Evolutionary conservation across 495 filamentous ascomycete genomes (phyloP).

Genomic region (Penicillium herquei): DNA sequence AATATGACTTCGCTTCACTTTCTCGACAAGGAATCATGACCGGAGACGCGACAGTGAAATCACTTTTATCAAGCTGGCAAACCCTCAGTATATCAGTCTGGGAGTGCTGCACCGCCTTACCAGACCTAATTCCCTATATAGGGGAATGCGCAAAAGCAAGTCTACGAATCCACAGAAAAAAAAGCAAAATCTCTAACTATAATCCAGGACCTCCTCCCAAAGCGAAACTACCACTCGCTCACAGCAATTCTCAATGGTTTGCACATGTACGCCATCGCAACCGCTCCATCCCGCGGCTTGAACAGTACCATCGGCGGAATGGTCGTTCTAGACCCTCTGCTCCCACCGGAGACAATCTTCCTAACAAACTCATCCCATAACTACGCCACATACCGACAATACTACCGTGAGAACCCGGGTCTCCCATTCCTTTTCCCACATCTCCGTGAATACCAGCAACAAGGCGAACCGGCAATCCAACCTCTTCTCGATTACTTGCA

Average conservation of each 20-base stretch:
- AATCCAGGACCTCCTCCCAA: slow-evolving; percentile 26
- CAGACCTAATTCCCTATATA: slow-evolving; percentile 30
- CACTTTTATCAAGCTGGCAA: slow-evolving; percentile 29
- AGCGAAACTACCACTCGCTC: slow-evolving; percentile 35
- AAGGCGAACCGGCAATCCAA: slow-evolving; percentile 30
- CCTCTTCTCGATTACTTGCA: slow-evolving; percentile 29
- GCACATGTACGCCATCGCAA: slow-evolving; percentile 30
- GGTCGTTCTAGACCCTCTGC: slow-evolving; percentile 22
- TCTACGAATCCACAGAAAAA: background rate
- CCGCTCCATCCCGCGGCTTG: slow-evolving; percentile 14
- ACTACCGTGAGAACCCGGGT: slow-evolving; percentile 30
- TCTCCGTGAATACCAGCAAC: slow-evolving; percentile 33
- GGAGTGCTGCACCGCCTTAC: slow-evolving; percentile 44
- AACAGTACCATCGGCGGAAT: slow-evolving; percentile 13
- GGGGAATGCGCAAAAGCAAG: slow-evolving; percentile 38
- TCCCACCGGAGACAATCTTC: slow-evolving; percentile 23
- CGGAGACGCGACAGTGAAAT: slow-evolving; percentile 16
- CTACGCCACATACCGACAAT: slow-evolving; percentile 36
- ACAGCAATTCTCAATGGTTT: slow-evolving; percentile 38
- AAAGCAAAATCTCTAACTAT: slow-evolving; percentile 9
- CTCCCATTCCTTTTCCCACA: slow-evolving; percentile 44
- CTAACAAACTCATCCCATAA: slow-evolving; percentile 33
- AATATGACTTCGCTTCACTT: slow-evolving; percentile 28
- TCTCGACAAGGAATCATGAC: slow-evolving; percentile 21
- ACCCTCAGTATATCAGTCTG: slow-evolving; percentile 32